Base-by-base conservation (phyloP, 768 basidiomycete species). In the Psilocybe azurescens region DNA sequence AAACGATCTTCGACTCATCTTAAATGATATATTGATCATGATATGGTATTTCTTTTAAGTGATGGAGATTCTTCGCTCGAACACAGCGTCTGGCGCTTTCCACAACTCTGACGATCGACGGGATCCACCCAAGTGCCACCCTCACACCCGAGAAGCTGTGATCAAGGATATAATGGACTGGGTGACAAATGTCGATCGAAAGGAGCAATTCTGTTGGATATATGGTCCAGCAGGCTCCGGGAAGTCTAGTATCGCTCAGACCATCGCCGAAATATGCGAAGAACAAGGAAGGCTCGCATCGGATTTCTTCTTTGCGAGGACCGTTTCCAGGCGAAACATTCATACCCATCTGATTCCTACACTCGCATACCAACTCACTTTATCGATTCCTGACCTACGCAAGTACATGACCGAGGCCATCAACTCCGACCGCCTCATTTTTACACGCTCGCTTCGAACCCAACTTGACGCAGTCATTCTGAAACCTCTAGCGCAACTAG, bases 171-270 rank as follows among this genome's bases (percentile, higher is more conserved):
- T 61, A 5, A 48, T 55, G 53, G 33, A 55, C 5, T 61, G 60
- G 60, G 24, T 61, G 8, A 44, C 5, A 2, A 7, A 20, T 14
- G 3, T 13, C 2, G 44, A 54, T 30, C 47, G 32, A 6, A 18
- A 38, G 1, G 24, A 46, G 20, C 44, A 5, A 13, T 54, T 61
- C n/a, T 5, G 54, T 33, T 61, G 60, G 60, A 32, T 61, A 16
- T 46, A 50, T 38, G 60, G 60, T 9, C 53, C 60, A 3, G 60
- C 60, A n/a, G 60, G 60, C 3, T 28, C 53, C 5, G 60, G 60
- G 13, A 61, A 61, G 24, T 61, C 60, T 1, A 53, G 52, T 11
- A 61, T 56, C 13, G 60, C 47, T 0, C 53, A 49, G 36, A 46
- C 52, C 28, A 47, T 60, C 9, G 59, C 59, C 0, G 32, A 53